Base-by-base conservation (phyloP, 108 stramenopile species). In the Schizochytrium sp. region DNA sequence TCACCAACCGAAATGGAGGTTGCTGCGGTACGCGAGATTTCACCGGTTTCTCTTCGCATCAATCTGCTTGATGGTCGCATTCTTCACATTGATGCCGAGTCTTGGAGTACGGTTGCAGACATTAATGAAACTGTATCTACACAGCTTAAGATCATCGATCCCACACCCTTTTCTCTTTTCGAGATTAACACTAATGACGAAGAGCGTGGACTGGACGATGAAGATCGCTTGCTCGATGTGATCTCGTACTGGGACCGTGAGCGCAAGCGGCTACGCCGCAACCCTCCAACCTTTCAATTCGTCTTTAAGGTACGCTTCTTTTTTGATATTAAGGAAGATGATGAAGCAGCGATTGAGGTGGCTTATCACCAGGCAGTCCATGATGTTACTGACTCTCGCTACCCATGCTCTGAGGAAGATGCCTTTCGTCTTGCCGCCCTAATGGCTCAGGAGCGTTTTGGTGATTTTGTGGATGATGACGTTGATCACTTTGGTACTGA, bases 191-290 rank as follows among this genome's bases (percentile, higher is more conserved):
- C 8, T 47, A 61, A 83, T 13, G 89, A 90, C 12, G 89, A 91
- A 55, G 92, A 92, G 87, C 89, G 92, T 41, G 72, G 46, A 4
- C 89, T 92, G n/a, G 92, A 92, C n/a, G 57, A 83, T 15, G 88
- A 91, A 3, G 91, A 91, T 46, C 87, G 92, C 56, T 57, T 92
- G 38, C 56, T 92, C 56, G 92, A 92, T 56, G 19, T 91, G 8
- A 58, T 92, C n/a, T 60, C 92, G 2, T 91, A 90, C 88, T 92
- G 92, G 92, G 45, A 56, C 46, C 89, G 90, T 60, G 87, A 87
- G 73, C 61, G 46, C 72, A 76, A 12, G 42, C 49, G 72, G 15
- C 88, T 46, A 7, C 61, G 61, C 10, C 47, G 76, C 50, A 73
- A 89, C 4, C 53, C 89, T 3, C 46, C 38, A 38, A 88, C 17